A percentile compares a stretch with the other conserved stretches of the same genome.
These are phyloP conservation scores for Beverwykella pulmonaria DNA, from an alignment of 495 filamentous ascomycete genomes.

Conservation along the genomic window DNA sequence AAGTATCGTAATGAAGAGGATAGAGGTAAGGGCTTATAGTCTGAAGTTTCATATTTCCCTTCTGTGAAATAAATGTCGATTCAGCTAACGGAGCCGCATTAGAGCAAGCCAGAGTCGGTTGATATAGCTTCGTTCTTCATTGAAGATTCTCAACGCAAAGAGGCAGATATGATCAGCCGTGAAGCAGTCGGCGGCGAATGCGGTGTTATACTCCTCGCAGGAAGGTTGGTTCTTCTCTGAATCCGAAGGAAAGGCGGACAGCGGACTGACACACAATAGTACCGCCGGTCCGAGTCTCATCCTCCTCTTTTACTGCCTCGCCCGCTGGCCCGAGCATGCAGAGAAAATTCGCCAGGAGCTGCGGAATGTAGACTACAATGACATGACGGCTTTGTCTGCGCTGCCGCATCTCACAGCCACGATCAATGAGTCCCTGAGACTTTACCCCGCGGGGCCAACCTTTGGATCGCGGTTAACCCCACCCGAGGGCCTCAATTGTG, in stretches of 20 bases:
- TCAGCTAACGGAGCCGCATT: too few relatives aligned
- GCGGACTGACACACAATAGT: background rate
- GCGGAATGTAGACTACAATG: background rate
- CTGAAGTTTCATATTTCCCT: too few relatives aligned
- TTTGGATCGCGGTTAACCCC: background rate
- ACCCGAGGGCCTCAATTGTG: constrained; percentile 16
- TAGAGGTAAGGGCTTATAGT: too few relatives aligned
- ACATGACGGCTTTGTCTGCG: background rate
- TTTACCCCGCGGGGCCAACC: constrained; percentile 15
- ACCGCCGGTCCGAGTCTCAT: constrained; percentile 14
- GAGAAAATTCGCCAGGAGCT: constrained; percentile 6
- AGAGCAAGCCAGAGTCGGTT: background rate
- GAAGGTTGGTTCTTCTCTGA: constrained; percentile 1
- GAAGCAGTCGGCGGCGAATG: background rate
- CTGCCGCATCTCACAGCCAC: constrained; percentile 10
- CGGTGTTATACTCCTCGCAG: background rate
- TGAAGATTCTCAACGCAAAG: background rate
- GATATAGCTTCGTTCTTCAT: constrained; percentile 2
- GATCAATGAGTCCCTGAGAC: constrained; percentile 29
- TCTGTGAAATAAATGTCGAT: too few relatives aligned
- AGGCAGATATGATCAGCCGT: background rate
- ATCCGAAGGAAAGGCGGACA: background rate
- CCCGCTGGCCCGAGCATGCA: constrained; percentile 3
- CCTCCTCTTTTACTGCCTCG: constrained; percentile 12
- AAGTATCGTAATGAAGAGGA: too few relatives aligned